Conservation (phyloP, 73 alveolate species). For the Paraurostyla sp. region DNA sequence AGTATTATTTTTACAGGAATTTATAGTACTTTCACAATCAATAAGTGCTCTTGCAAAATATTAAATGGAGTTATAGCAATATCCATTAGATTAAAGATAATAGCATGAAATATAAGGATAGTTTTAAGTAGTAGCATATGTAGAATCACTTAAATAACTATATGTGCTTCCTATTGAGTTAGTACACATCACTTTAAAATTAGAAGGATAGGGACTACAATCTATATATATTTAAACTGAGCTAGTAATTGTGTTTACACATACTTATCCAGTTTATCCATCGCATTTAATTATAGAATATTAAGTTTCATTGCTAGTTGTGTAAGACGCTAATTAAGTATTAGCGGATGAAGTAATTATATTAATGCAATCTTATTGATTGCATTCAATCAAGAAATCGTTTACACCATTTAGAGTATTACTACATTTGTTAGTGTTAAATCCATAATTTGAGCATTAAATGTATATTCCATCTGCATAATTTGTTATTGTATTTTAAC, state of each 20-base stretch:
- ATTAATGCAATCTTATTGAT: neutral
- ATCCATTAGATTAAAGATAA: neutral
- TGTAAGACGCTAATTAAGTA: too few species aligned
- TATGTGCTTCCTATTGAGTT: neutral
- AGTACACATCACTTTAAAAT: neutral
- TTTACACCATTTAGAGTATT: neutral
- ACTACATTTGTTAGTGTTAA: neutral
- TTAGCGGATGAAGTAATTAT: neutral
- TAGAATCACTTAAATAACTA: neutral
- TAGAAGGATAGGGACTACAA: neutral
- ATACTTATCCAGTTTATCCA: neutral
- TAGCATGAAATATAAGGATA: conserved; percentile 18
- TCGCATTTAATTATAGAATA: conserved; percentile 21
- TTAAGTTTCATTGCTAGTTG: neutral
- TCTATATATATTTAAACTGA: conserved; percentile 2
- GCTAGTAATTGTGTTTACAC: neutral
- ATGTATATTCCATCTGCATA: neutral
- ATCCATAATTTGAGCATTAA: neutral
- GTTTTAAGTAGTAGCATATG: neutral
- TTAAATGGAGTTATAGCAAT: neutral
- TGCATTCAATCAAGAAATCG: conserved; percentile 36
- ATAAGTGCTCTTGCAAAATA: neutral
- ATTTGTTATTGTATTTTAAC: neutral
- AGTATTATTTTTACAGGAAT: neutral
- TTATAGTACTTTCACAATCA: conserved; percentile 17